Evolutionary conservation across 129 eudicot genomes (phyloP).

Genomic region (Helianthus annuus): DNA sequence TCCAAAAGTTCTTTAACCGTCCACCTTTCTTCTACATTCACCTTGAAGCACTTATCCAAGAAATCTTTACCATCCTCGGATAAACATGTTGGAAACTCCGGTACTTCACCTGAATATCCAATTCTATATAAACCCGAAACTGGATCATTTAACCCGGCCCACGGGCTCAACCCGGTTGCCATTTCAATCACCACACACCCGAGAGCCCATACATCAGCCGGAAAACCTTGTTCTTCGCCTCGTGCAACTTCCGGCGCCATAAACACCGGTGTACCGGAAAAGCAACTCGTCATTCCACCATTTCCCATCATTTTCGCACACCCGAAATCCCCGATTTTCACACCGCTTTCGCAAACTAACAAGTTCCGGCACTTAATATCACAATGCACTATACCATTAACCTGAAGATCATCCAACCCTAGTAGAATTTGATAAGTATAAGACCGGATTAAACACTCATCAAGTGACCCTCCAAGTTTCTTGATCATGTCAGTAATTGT

Average conservation of each 20-base stretch:
- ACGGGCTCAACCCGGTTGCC: background rate
- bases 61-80: conserved; percentile 58
- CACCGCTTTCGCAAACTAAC: conserved; percentile 48
- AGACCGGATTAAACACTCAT: conserved; percentile 41
- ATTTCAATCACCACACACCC: conserved; percentile 34
- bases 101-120: conserved; percentile 58
- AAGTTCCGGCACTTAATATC: conserved; percentile 74
- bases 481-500: conserved; percentile 55
- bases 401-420: conserved; percentile 66
- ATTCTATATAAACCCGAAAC: conserved; percentile 42
- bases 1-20: conserved; percentile 51
- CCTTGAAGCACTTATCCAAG: conserved; percentile 58
- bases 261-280: conserved; percentile 79
- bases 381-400: conserved; percentile 65
- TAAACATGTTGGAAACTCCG: conserved; percentile 57
- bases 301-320: conserved; percentile 43
- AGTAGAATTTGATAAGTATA: conserved; percentile 48
- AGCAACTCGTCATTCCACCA: background rate
- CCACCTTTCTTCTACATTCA: conserved; percentile 52
- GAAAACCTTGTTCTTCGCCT: conserved; percentile 12
- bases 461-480: conserved; percentile 53
- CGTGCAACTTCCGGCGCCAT: conserved; percentile 44
- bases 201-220: conserved; percentile 57
- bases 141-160: background rate
- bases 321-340: conserved; percentile 77